A percentile compares a stretch with the other conserved stretches of the same genome.
Evolutionary conservation across 345 rosid species (phyloP).

Genomic region (Pistacia integerrima): DNA sequence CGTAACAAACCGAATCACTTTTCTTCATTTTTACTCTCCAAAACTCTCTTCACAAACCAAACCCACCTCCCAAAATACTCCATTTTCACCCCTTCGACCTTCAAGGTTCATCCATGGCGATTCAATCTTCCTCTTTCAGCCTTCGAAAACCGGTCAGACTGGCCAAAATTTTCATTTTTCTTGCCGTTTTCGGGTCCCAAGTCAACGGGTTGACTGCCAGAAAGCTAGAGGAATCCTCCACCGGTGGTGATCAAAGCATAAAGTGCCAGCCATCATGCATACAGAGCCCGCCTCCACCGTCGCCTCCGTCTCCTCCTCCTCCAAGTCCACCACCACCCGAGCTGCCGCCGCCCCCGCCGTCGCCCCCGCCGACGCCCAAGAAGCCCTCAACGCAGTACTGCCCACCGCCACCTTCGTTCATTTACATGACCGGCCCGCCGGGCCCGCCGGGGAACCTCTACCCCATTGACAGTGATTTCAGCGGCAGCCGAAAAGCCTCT

Average conservation of each 20-base stretch:
- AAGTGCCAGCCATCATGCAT: constrained; percentile 45
- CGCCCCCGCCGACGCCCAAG: constrained; percentile 35
- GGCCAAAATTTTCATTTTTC: constrained; percentile 1
- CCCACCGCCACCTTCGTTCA: constrained; percentile 40
- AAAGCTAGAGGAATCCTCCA: constrained; percentile 34
- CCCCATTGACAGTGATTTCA: constrained; percentile 35
- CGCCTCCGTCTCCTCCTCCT: constrained; percentile 35
- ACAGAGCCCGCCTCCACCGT: constrained; percentile 32
- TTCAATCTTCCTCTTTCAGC: constrained; percentile 1
- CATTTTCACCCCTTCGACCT: background rate
- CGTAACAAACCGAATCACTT: constrained; percentile 19
- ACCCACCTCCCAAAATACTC: background rate
- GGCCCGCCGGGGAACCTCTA: constrained; percentile 43
- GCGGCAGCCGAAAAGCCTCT: background rate
- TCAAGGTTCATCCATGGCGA: constrained; percentile 3
- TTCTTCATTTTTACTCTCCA: background rate
- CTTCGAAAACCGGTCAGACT: background rate
- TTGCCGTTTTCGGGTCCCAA: background rate
- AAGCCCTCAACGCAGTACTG: constrained; percentile 43
- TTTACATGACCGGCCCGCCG: constrained; percentile 52
- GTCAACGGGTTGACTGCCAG: constrained; percentile 24
- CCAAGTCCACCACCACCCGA: constrained; percentile 36
- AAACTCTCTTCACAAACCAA: background rate
- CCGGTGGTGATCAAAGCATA: constrained; percentile 18
- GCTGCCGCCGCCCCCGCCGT: constrained; percentile 28